phyloP scores from a whole-genome alignment of 1,139 yeast genomes.

The Saccharomycopsis crataegensis region DNA sequence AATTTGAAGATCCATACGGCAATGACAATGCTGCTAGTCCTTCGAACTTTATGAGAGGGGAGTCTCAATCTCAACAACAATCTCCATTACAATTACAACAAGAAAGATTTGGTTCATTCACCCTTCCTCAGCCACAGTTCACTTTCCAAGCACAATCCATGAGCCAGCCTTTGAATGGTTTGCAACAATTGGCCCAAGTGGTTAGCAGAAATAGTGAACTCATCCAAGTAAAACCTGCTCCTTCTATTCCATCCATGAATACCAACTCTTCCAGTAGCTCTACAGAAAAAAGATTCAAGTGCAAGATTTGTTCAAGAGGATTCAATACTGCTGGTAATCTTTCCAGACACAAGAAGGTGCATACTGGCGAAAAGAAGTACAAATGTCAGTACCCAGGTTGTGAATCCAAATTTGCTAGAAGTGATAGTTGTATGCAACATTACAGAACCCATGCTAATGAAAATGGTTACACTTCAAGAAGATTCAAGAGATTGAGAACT shows the following conservation, averaged over 20 bases:
- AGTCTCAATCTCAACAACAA: conserved; percentile 1
- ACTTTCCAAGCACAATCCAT: neutral
- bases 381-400: conserved; percentile 71
- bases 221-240: neutral
- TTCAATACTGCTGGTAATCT: conserved; percentile 75
- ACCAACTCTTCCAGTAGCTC: neutral
- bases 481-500: conserved; percentile 17
- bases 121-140: neutral
- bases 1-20: conserved; percentile 15
- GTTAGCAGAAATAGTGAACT: neutral
- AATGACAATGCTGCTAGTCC: conserved; percentile 1
- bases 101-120: conserved; percentile 12
- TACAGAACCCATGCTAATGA: conserved; percentile 55
- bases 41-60: neutral
- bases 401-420: conserved; percentile 65
- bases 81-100: conserved; percentile 18
- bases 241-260: neutral
- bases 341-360: conserved; percentile 66
- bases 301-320: conserved; percentile 46
- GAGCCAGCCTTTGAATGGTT: neutral
- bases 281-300: conserved; percentile 22
- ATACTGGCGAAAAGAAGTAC: conserved; percentile 72
- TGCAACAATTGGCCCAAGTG: conserved; percentile 9
- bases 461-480: conserved; percentile 19
- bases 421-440: conserved; percentile 79